Base-by-base conservation (phyloP, 352 stramenopile species). In the Globisporangium barbulae region DNA sequence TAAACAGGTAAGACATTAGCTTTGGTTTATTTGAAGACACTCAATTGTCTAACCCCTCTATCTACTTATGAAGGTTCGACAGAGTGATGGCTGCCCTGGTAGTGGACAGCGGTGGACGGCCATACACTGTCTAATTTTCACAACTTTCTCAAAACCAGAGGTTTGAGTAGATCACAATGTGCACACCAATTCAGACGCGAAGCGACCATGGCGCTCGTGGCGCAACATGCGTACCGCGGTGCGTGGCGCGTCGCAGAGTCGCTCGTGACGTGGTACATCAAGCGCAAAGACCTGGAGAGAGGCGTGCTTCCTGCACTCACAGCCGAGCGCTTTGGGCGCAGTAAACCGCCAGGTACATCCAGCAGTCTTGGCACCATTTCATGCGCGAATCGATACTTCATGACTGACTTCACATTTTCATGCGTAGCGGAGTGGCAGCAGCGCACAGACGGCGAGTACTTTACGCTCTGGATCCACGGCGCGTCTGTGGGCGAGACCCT, bases 401-500 rank as follows among this genome's bases (percentile, higher is more conserved):
- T 5, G 2, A 53, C 54, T 37, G 17, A 30, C 21, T n/a, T 12
- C 9, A n/a, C 6, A 52, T n/a, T 39, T 13, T 41, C n/a, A 39
- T 68, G 52, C 55, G 22, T 59, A 60, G 54, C 48, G 42, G 53
- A 70, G 58, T 78, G 75, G 67, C 59, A 33, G 30, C 59, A 59
- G 35, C 41, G 69, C 35, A 9, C 50, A 25, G 15, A 59, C 35
- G 57, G 41, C 47, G 37, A 57, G 0, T 64, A 19, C 10, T 75
- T 80, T n/a, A 85, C 72, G 8, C 44, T 88, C 19, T 93, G 84
- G 84, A 86, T 93, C 67, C 84, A 93, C 55, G 80, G 80, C 17
- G 84, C 84, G 12, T 93, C 84, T 0, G 80, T 91, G 30, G 84
- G 84, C 10, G 84, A 93, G 65, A 90, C 80, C 59, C 63, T 93